A percentile compares a stretch with the other conserved stretches of the same genome.
Evolutionary conservation across 176 grass and related monocot species (phyloP).

Genomic region (Themeda triandra): DNA sequence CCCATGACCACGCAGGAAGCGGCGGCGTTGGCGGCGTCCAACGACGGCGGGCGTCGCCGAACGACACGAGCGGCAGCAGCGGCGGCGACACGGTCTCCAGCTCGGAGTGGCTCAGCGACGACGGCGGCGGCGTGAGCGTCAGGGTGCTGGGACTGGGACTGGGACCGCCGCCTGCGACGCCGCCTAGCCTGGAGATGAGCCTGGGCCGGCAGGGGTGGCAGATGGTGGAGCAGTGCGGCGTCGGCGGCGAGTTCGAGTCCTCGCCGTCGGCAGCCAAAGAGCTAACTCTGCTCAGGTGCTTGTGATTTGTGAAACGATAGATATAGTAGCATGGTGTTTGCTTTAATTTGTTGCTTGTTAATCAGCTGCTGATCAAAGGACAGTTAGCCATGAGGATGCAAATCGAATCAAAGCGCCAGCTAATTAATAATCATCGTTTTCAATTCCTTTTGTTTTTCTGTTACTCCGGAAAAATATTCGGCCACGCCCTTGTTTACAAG

Average conservation of each 20-base stretch:
- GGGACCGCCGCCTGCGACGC: neutral
- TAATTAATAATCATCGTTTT: no score
- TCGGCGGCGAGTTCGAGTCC: neutral
- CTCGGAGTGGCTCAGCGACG: constrained; percentile 9
- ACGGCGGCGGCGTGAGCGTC: neutral
- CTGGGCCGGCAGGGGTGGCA: constrained; percentile 50
- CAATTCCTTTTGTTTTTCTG: no score
- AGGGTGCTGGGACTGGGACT: neutral
- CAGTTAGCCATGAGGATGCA: no score
- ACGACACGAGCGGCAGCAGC: constrained; percentile 10
- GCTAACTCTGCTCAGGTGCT: constrained; percentile 36
- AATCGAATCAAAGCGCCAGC: no score
- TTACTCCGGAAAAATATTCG: no score
- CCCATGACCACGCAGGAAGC: neutral
- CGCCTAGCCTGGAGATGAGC: constrained; percentile 51
- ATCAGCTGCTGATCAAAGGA: no score
- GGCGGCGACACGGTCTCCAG: constrained; percentile 3
- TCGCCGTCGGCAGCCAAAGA: constrained; percentile 21
- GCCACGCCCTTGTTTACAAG: no score
- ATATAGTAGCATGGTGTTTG: neutral
- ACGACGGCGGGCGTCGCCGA: neutral
- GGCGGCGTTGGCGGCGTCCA: neutral
- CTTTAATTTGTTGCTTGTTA: no score
- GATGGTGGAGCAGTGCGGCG: constrained; percentile 25
- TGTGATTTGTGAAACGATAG: constrained; percentile 42